Conservation (phyloP, 805 yeast genomes). For the Candida maesae region DNA sequence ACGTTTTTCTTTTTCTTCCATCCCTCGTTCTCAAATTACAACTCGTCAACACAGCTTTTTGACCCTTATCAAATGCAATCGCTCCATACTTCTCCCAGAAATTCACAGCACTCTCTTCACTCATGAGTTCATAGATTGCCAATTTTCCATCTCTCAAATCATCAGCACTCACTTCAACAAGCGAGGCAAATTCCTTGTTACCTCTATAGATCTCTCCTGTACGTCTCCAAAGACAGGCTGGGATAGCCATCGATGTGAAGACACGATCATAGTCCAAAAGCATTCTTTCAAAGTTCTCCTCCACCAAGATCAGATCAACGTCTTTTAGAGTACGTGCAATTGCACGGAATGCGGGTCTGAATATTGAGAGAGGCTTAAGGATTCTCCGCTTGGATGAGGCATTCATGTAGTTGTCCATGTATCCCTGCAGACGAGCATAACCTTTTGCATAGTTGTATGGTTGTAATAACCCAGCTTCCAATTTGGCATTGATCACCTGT, state of each 20-base stretch:
- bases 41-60: conserved; percentile 90
- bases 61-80: conserved; percentile 92
- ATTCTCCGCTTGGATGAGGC: conserved; percentile 79
- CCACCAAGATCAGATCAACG: conserved; percentile 86
- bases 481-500: conserved; percentile 89
- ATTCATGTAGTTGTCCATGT: conserved; percentile 92
- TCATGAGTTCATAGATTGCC: conserved; percentile 91
- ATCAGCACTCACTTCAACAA: conserved; percentile 86
- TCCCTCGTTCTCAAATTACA: conserved; percentile 83
- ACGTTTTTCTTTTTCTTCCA: conserved; percentile 73
- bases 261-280: conserved; percentile 89
- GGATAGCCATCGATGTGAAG: conserved; percentile 95
- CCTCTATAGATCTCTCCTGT: conserved; percentile 96
- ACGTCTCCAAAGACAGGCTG: conserved; percentile 95
- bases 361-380: conserved; percentile 76
- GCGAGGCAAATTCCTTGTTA: conserved; percentile 90
- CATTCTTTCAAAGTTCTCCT: conserved; percentile 93
- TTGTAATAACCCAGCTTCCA: conserved; percentile 87
- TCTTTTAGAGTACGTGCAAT: conserved; percentile 88
- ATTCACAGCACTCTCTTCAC: conserved; percentile 93
- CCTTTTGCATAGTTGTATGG: conserved; percentile 95
- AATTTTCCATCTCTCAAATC: conserved; percentile 88
- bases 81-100: conserved; percentile 98
- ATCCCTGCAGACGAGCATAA: conserved; percentile 80
- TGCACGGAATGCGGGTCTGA: conserved; percentile 90